Evolutionary conservation across 2,329 filamentous ascomycete species (phyloP).

Genomic region (Sphaerulina vaccinii): DNA sequence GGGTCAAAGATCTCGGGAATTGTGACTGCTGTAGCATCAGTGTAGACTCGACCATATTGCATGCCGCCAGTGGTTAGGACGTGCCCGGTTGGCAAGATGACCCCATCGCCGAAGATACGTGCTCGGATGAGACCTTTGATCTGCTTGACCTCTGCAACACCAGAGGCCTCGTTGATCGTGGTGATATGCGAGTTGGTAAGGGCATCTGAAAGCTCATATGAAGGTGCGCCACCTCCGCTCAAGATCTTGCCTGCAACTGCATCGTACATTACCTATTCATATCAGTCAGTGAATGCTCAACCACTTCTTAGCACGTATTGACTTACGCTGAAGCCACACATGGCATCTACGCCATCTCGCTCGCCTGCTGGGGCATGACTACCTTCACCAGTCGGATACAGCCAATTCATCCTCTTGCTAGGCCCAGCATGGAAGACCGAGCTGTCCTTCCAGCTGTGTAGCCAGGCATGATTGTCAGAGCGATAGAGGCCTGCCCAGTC

Average conservation of each 20-base stretch:
- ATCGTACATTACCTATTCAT: constrained; percentile 61
- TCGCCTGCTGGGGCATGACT: constrained; percentile 44
- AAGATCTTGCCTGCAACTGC: constrained; percentile 56
- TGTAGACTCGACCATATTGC: constrained; percentile 25
- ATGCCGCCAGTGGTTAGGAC: constrained; percentile 38
- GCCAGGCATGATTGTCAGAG: constrained; percentile 56
- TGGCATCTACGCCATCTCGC: constrained; percentile 49
- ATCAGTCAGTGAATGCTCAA: no score
- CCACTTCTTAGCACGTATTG: no score
- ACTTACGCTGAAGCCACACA: constrained; percentile 46
- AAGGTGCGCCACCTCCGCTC: constrained; percentile 50
- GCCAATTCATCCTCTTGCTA: constrained; percentile 58
- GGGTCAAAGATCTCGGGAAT: constrained; percentile 28
- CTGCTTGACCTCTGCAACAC: constrained; percentile 25
- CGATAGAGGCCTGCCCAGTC: constrained; percentile 47
- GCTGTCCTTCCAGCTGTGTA: constrained; percentile 51
- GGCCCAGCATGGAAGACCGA: constrained; percentile 58
- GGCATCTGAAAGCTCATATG: constrained; percentile 47
- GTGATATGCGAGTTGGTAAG: constrained; percentile 51
- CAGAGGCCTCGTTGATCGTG: constrained; percentile 41
- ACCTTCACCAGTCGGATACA: constrained; percentile 47
- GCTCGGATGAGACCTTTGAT: constrained; percentile 33
- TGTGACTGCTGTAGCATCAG: constrained; percentile 24
- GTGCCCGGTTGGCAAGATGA: constrained; percentile 39
- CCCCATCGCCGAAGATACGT: constrained; percentile 32